Conservation (phyloP, 495 filamentous ascomycete genomes). For the Pyrenula aspistea region DNA sequence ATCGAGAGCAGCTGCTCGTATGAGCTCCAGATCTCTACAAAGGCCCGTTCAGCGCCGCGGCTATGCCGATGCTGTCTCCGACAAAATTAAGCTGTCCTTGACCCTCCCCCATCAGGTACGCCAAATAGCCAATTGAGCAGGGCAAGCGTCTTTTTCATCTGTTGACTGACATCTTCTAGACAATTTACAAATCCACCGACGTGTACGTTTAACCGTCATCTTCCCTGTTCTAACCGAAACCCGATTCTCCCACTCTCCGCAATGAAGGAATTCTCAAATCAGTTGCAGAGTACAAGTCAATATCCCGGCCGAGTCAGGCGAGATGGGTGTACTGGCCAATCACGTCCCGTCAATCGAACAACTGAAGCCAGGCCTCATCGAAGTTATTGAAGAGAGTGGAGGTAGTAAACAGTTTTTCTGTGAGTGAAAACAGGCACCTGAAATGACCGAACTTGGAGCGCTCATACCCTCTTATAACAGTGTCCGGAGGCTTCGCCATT, state of each 20-base stretch:
- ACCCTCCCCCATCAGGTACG: conserved; percentile 96
- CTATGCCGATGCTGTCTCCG: conserved; percentile 88
- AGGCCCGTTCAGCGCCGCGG: conserved; percentile 66
- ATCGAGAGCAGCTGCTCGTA: conserved; percentile 73
- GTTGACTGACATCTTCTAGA: conserved; percentile 24
- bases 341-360: conserved; percentile 99
- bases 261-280: conserved; percentile 2
- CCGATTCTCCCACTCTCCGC: conserved; percentile 9
- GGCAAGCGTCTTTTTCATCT: too few species aligned
- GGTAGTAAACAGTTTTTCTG: conserved; percentile 98
- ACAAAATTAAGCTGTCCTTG: conserved; percentile 97
- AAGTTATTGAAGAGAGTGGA: conserved; percentile 85
- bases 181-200: conserved; percentile 64
- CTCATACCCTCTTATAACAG: conserved; percentile 28
- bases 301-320: conserved; percentile 92
- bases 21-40: conserved; percentile 56
- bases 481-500: conserved; percentile 93
- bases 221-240: too few species aligned
- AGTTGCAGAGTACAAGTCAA: conserved; percentile 83
- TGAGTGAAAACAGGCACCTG: conserved; percentile 36
- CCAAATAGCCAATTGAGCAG: conserved; percentile 5
- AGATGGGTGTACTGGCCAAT: conserved; percentile 98
- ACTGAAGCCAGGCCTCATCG: conserved; percentile 89
- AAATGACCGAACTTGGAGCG: neutral
- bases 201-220: conserved; percentile 41